These are phyloP conservation scores for Syncephalastrum contaminatum DNA, from an alignment of 371 early-diverging fungal species.

Conservation along the genomic window DNA sequence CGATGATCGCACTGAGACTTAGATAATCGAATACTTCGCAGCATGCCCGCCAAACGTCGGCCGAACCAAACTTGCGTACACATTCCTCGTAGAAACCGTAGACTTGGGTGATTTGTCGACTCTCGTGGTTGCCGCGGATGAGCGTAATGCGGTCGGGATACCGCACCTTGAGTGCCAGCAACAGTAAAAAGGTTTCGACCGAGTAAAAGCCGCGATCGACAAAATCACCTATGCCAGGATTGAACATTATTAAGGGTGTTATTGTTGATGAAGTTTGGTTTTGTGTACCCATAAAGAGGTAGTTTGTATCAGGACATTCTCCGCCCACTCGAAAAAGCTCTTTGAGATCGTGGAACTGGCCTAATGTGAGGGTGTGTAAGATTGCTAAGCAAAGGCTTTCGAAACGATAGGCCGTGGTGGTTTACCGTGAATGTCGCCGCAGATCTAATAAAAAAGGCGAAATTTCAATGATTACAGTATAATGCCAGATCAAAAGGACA, in stretches of 20 bases:
- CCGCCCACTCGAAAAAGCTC: conserved; percentile 97
- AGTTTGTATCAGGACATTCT: conserved; percentile 96
- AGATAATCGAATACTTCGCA: conserved; percentile 99
- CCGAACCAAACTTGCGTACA: conserved; percentile 95
- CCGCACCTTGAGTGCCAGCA: conserved; percentile 96
- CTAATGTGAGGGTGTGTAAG: conserved; percentile 12
- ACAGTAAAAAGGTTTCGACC: conserved; percentile 98
- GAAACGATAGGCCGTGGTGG: not conserved
- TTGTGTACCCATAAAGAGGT: conserved; percentile 91
- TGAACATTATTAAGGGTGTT: not conserved
- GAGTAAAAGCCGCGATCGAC: conserved; percentile 99
- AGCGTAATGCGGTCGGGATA: conserved; percentile 95
- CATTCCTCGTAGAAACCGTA: conserved; percentile 99
- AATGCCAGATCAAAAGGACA: not conserved
- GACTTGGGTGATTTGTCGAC: conserved; percentile 97
- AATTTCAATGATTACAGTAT: not conserved
- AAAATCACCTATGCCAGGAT: conserved; percentile 83
- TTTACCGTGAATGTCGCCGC: conserved; percentile 95
- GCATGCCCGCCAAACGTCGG: conserved; percentile 97
- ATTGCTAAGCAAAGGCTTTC: not conserved
- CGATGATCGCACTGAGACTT: conserved; percentile 92
- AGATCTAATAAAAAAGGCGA: conserved; percentile 65
- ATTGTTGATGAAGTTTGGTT: not conserved
- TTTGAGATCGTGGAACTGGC: conserved; percentile 96
- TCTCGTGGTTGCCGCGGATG: conserved; percentile 99